Percentiles rank a stretch among this genome's conserved stretches.
These are phyloP conservation scores for Flaveria floridana DNA, from an alignment of 140 eudicot species.

Conservation along the genomic window DNA sequence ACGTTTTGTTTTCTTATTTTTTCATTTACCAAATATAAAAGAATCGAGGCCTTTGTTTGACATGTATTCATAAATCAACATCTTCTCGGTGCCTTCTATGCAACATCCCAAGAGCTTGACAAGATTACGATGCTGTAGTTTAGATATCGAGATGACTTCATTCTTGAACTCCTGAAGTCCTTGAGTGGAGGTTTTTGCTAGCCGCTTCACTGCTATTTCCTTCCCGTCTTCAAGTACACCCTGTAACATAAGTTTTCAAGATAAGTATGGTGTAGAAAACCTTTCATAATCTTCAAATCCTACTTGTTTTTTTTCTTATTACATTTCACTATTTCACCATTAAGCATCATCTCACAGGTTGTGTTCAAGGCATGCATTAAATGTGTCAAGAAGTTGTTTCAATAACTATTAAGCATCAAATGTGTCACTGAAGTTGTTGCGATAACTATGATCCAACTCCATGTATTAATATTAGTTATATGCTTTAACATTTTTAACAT, in stretches of 20 bases:
- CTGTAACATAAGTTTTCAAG: neutral
- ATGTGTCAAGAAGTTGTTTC: neutral
- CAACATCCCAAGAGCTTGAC: constrained; percentile 40
- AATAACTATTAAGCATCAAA: too few species aligned
- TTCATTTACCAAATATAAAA: constrained; percentile 33
- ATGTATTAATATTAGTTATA: constrained; percentile 20
- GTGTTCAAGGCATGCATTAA: neutral
- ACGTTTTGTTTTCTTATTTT: neutral
- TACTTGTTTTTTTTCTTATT: neutral
- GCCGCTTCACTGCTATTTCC: constrained; percentile 27
- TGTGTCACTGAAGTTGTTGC: too few species aligned
- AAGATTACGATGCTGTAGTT: constrained; percentile 36
- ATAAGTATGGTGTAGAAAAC: neutral
- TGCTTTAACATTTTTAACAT: constrained; percentile 27
- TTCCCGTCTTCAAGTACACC: neutral
- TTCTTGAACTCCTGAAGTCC: constrained; percentile 16
- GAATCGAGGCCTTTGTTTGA: constrained; percentile 43
- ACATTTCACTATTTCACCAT: neutral
- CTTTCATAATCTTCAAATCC: neutral
- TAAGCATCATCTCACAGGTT: constrained; percentile 7
- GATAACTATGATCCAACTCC: neutral
- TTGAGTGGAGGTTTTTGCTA: constrained; percentile 18
- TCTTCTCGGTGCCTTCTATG: constrained; percentile 33
- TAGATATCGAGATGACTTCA: constrained; percentile 11
- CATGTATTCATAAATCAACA: constrained; percentile 41